Evolutionary conservation across 2,329 filamentous ascomycete species (phyloP), one percentile per base, ranked within the genome.

Genomic region (Fusarium beomiforme): DNA sequence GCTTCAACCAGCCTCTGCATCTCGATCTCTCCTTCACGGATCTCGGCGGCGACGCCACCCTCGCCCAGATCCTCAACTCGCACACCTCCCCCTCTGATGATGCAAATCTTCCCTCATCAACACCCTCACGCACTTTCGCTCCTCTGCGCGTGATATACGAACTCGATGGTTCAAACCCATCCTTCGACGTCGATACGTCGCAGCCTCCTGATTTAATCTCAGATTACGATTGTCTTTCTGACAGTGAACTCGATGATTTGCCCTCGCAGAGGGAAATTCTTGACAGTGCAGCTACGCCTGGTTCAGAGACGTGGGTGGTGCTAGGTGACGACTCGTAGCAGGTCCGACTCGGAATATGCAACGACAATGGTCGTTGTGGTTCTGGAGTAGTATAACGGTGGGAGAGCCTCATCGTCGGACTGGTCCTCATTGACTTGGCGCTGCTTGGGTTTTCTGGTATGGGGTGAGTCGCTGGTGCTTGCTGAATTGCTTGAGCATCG

Each of bases 301-400:
- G 73, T 56, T 74, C 78, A 26, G 81, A 80, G 43, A 75, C 79
- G 67, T 85, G 83, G 83, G 79, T 84, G 37, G 78, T 85, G 77
- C 77, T 85, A 73, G 81, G 80, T 76, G 82, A 84, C 79, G 83
- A 80, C 82, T 83, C 79, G 81, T 81, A 85, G 78, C 82, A 84
- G 77, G 81, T 83, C 81, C 81, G 79, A 78, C 72, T 54, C 59
- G 65, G 70, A 70, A 75, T 76, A 76, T 76, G 78, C 76, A 42
- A n/a, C n/a, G n/a, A n/a, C n/a, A n/a, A 14, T 21, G 75, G 71
- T 73, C 71, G 65, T 59, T 55, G 66, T 69, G 77, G 76, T 74
- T 75, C 77, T 64, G 72, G 11, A 74, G 64, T 62, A 68, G 50
- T 29, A 56, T 50, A 69, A 51, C 72, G 75, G 76, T 73, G 77